Conservation (phyloP, 164 flowering plant species). For the Vitis rotundifolia region DNA sequence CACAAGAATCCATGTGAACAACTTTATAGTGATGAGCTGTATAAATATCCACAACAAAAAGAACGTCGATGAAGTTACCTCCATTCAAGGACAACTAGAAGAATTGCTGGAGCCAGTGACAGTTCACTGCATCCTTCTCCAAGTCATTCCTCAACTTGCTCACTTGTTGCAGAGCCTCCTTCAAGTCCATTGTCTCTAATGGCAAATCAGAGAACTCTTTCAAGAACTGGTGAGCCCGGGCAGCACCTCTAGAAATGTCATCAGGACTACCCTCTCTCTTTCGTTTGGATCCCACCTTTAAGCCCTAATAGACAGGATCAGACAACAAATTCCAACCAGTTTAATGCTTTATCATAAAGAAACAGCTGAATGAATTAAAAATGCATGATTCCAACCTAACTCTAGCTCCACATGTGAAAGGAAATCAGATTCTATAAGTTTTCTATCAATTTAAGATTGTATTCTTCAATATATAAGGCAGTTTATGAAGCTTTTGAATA, state of each 20-base stretch:
- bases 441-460: too few relatives aligned
- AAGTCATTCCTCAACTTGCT: slow-evolving; percentile 56
- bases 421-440: too few relatives aligned
- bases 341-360: not conserved
- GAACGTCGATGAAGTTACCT: not conserved
- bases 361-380: too few relatives aligned
- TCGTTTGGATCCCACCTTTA: slow-evolving; percentile 68
- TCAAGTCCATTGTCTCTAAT: slow-evolving; percentile 67
- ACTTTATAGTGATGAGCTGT: slow-evolving; percentile 1
- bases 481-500: too few relatives aligned
- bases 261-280: slow-evolving; percentile 62
- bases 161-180: slow-evolving; percentile 61
- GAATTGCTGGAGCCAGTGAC: slow-evolving; percentile 84
- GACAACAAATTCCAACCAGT: slow-evolving; percentile 1
- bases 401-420: too few relatives aligned
- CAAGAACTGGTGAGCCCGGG: slow-evolving; percentile 74
- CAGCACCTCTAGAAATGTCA: slow-evolving; percentile 67
- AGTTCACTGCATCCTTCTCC: slow-evolving; percentile 65
- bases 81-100: slow-evolving; percentile 27
- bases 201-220: slow-evolving; percentile 79
- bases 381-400: too few relatives aligned
- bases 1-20: not conserved
- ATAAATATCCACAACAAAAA: not conserved
- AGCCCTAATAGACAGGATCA: slow-evolving; percentile 1
- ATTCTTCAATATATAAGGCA: too few relatives aligned